Base-by-base conservation (phyloP, 441 rosid genomes). In the Gossypium schwendimanii region DNA sequence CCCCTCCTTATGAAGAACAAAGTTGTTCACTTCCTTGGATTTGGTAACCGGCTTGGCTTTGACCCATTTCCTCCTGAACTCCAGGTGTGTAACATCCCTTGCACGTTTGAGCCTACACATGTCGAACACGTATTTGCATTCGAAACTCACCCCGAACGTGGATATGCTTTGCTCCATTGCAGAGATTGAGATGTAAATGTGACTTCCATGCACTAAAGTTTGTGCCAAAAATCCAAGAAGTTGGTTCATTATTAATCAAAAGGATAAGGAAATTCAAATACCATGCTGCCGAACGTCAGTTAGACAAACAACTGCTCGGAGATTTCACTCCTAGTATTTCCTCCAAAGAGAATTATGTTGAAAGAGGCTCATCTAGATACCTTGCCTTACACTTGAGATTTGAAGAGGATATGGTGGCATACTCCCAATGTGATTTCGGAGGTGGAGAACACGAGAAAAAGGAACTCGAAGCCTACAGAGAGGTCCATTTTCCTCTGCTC, bases 331-430 rank as follows among this genome's bases (percentile, higher is more conserved):
- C 72, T 1, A 73, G 69, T 15, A 36, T 10, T 66, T 62, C 81
- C 39, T 74, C 75, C 3, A 76, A 72, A 77, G 66, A 60, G 73
- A 75, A 77, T 63, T 14, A 76, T 70, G 69, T 65, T 36, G 73
- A 75, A 39, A 79, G 63, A 74, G 77, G 81, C 24, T 79, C 80
- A 49, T 76, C 83, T 0, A 86, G 72, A 75, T 93, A 88, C 75
- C 95, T 95, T 74, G 97, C 97, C 68, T 79, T 95, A 57, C 99
- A 95, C 81, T 78, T 95, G 79, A 85, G 98, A 79, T 95, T 93
- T 72, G 98, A 95, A 83, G 89, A 79, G 78, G 99, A 95, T 76
- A 95, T 95, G 98, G 89, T 93, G 73, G 99, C 98, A 39, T 93
- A 93, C 80, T 95, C 97, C 67, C 82, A 79, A 3, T 95, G 97